These are phyloP conservation scores for Hericium rajendrae DNA, from an alignment of 768 basidiomycete species.

Conservation along the genomic window DNA sequence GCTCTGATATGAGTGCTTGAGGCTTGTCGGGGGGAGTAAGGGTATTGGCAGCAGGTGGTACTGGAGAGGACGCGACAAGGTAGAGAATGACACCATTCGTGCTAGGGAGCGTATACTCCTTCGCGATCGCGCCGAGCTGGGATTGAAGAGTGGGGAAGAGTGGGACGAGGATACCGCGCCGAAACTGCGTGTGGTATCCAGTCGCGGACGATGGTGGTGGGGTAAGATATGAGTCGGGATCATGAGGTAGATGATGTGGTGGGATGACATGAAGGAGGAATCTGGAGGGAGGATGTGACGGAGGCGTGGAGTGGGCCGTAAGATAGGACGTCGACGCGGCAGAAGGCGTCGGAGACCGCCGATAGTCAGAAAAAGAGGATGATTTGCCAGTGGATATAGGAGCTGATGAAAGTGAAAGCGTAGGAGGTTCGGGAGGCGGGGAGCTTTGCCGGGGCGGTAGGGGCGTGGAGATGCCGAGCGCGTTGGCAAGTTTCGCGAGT, in stretches of 20 bases:
- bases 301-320: slow-evolving; percentile 22
- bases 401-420: slow-evolving; percentile 7
- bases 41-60: slow-evolving; percentile 8
- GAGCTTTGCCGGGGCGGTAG: slow-evolving; percentile 31
- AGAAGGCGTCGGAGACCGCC: slow-evolving; percentile 28
- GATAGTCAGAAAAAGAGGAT: slow-evolving; percentile 35
- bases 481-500: slow-evolving; percentile 77
- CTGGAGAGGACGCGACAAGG: slow-evolving; percentile 40
- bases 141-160: slow-evolving; percentile 75
- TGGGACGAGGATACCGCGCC: slow-evolving; percentile 79
- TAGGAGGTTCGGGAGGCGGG: slow-evolving; percentile 22
- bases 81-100: slow-evolving; percentile 78
- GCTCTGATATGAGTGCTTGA: slow-evolving; percentile 17
- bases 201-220: slow-evolving; percentile 50
- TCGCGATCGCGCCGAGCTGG: slow-evolving; percentile 81
- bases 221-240: slow-evolving; percentile 38
- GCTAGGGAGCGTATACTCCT: slow-evolving; percentile 87
- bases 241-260: slow-evolving; percentile 61
- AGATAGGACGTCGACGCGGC: slow-evolving; percentile 30
- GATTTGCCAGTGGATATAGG: background rate
- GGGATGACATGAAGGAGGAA: slow-evolving; percentile 82
- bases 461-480: slow-evolving; percentile 72
- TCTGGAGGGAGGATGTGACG: slow-evolving; percentile 42
- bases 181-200: slow-evolving; percentile 72
- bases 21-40: slow-evolving; percentile 10